These are phyloP conservation scores for Sporothrix phasma DNA, from an alignment of 2,329 filamentous ascomycete species.

Conservation along the genomic window DNA sequence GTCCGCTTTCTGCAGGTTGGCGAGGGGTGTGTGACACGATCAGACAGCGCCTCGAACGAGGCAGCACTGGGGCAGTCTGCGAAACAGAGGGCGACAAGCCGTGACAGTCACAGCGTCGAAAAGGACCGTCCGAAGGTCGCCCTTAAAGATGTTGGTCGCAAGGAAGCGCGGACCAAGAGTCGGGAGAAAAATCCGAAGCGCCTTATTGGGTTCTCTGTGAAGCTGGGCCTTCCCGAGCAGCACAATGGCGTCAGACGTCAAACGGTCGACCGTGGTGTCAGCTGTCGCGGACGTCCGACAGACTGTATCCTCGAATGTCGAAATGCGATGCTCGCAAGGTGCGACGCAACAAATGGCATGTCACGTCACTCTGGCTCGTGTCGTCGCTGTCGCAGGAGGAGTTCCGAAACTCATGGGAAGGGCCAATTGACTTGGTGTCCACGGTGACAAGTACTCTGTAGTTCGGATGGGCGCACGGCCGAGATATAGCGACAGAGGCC, in stretches of 20 bases:
- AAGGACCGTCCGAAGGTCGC: no score
- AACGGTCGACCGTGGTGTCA: neutral
- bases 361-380: neutral
- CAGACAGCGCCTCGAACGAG: neutral
- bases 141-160: neutral
- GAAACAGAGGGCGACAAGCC: neutral
- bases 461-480: neutral
- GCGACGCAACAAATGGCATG: neutral
- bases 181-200: neutral
- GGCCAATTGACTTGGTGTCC: neutral
- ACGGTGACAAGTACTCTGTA: neutral
- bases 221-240: neutral
- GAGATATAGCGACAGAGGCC: neutral
- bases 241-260: neutral
- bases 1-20: neutral
- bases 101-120: neutral
- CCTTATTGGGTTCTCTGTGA: neutral
- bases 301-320: neutral
- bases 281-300: neutral
- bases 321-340: neutral
- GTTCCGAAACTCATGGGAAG: neutral
- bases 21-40: neutral
- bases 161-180: neutral
- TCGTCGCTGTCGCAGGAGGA: neutral
- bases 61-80: neutral